Conservation (phyloP, 2,329 filamentous ascomycete species). For the Aspergillus thermomutatus region DNA sequence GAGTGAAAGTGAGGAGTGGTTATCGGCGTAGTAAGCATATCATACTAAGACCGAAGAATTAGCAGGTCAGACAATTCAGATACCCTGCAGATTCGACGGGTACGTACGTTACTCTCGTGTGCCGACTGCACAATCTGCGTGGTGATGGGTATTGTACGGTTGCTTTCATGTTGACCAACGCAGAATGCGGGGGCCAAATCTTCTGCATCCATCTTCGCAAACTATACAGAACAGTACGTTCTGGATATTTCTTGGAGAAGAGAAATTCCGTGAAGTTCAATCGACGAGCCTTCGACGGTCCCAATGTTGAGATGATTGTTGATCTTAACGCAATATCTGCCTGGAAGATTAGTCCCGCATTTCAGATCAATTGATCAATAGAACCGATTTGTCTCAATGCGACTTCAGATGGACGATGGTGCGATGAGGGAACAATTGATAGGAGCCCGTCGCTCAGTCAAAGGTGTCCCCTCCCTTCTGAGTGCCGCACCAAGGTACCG, state of each 20-base stretch:
- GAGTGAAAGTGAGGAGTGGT: constrained; percentile 60
- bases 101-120: constrained; percentile 53
- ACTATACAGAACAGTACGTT: constrained; percentile 4
- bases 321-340: not conserved
- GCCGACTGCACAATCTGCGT: constrained; percentile 51
- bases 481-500: not conserved
- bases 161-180: constrained; percentile 60
- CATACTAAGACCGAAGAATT: constrained; percentile 50
- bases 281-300: not conserved
- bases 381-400: not conserved
- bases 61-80: not conserved
- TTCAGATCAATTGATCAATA: constrained; percentile 1
- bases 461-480: not conserved
- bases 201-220: constrained; percentile 33
- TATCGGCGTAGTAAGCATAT: constrained; percentile 62
- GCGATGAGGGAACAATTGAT: not conserved
- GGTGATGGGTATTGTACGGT: constrained; percentile 49
- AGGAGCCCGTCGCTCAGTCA: not conserved
- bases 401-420: not conserved
- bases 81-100: constrained; percentile 4
- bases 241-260: constrained; percentile 1
- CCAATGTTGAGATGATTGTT: not conserved
- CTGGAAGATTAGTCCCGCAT: constrained; percentile 12
- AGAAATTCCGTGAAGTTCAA: not conserved
- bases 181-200: constrained; percentile 50